Conservation (phyloP, 768 basidiomycete genomes). For the Mycena alexandri region DNA sequence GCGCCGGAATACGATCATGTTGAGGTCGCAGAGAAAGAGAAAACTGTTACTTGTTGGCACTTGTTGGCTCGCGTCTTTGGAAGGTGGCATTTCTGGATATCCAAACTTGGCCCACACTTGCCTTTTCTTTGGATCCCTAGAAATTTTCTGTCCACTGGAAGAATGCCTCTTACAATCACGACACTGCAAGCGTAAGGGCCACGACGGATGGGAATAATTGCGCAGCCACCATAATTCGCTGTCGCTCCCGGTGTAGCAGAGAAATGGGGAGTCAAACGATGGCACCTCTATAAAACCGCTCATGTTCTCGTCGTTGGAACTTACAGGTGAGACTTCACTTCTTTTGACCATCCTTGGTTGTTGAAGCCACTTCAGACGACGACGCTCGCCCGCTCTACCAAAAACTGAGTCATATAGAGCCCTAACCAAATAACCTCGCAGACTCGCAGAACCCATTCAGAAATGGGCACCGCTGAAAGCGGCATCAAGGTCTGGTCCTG, state of each 20-base stretch:
- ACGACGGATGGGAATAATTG: conserved; percentile 33
- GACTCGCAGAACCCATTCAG: no score
- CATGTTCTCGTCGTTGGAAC: conserved; percentile 21
- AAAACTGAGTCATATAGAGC: no score
- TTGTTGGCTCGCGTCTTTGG: conserved; percentile 42
- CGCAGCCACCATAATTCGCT: no score
- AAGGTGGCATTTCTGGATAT: conserved; percentile 28
- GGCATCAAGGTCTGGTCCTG: neutral
- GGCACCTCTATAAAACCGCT: conserved; percentile 2
- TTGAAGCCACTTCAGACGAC: conserved; percentile 13
- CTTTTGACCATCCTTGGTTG: no score
- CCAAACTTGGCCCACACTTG: no score
- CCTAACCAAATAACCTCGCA: no score
- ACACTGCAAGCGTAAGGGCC: conserved; percentile 13
- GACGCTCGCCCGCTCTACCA: no score
- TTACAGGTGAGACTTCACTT: conserved; percentile 27
- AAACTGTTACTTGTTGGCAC: conserved; percentile 39
- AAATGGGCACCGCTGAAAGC: no score
- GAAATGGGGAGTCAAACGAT: no score
- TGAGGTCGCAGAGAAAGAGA: conserved; percentile 24
- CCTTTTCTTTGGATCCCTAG: conserved; percentile 29
- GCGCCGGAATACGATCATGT: conserved; percentile 34
- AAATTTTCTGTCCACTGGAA: conserved; percentile 38
- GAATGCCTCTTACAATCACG: neutral
- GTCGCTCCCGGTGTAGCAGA: no score